Percentiles rank a stretch among this genome's conserved stretches.
phyloP scores from a whole-genome alignment of 192 early-diverging fungal genomes.

The Gigaspora rosea region DNA sequence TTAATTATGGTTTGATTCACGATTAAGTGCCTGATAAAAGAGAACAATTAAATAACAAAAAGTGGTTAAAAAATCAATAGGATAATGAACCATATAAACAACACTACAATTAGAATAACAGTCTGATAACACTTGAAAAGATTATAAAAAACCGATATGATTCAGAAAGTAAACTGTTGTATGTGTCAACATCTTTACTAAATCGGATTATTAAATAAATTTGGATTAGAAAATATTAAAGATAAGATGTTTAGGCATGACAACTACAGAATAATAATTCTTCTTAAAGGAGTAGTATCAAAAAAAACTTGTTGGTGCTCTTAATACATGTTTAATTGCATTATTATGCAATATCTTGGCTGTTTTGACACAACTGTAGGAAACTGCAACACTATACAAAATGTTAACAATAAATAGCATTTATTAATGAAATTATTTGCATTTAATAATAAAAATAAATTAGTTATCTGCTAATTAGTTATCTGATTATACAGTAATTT shows the following conservation, averaged over 20 bases:
- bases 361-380: conserved; percentile 57
- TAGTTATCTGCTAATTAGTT: neutral
- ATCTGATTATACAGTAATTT: no score
- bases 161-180: conserved; percentile 64
- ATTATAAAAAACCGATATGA: conserved; percentile 65
- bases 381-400: conserved; percentile 61
- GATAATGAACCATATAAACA: conserved; percentile 69
- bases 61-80: conserved; percentile 71
- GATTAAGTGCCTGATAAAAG: conserved; percentile 76
- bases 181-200: conserved; percentile 63
- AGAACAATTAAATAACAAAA: conserved; percentile 74
- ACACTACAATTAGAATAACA: conserved; percentile 62
- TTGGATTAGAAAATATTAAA: conserved; percentile 60
- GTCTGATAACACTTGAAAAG: conserved; percentile 58
- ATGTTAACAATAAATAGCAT: conserved; percentile 66
- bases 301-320: conserved; percentile 80
- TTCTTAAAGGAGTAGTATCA: conserved; percentile 74
- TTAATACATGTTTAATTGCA: conserved; percentile 65
- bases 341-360: conserved; percentile 68
- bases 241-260: no score
- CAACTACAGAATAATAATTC: conserved; percentile 63
- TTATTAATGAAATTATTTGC: conserved; percentile 45
- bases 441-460: neutral
- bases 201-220: conserved; percentile 71
- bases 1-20: conserved; percentile 75